Percentiles rank a stretch among this genome's conserved stretches.
phyloP scores from a whole-genome alignment of 2,329 filamentous ascomycete species.

The Tolypocladium nubicola region DNA sequence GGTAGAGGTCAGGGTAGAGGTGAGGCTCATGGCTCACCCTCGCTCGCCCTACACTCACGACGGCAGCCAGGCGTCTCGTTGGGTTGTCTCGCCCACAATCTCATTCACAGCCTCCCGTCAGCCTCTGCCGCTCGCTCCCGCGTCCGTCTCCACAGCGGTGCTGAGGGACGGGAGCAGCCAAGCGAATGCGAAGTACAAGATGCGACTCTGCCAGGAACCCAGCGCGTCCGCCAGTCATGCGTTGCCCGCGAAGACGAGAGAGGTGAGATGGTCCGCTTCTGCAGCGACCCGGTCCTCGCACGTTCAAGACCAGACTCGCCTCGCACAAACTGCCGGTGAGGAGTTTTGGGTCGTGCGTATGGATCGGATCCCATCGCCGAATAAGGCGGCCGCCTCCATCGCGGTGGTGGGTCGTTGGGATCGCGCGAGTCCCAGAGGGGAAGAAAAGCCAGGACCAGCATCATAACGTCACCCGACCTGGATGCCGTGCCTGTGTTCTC shows the following conservation, averaged over 20 bases:
- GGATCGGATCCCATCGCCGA: neutral
- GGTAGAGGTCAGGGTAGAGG: neutral
- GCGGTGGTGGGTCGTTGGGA: neutral
- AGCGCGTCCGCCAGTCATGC: neutral
- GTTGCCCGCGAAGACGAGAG: neutral
- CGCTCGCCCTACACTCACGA: neutral
- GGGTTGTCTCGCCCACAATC: neutral
- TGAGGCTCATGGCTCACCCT: neutral
- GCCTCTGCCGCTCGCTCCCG: neutral
- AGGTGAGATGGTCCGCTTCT: neutral
- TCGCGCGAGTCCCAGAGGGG: neutral
- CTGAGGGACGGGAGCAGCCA: neutral
- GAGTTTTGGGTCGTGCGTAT: neutral
- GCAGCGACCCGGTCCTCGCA: neutral
- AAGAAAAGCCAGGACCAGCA: neutral
- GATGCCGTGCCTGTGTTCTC: neutral
- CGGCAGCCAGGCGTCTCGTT: neutral
- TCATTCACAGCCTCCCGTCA: neutral
- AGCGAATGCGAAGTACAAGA: neutral
- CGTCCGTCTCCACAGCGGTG: neutral
- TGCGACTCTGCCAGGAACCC: neutral
- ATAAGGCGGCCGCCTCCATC: neutral
- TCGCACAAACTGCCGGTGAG: neutral
- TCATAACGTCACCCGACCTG: neutral
- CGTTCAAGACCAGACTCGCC: neutral